Evolutionary conservation across 495 filamentous ascomycete genomes (phyloP).

Genomic region (Neurospora sp.): DNA sequence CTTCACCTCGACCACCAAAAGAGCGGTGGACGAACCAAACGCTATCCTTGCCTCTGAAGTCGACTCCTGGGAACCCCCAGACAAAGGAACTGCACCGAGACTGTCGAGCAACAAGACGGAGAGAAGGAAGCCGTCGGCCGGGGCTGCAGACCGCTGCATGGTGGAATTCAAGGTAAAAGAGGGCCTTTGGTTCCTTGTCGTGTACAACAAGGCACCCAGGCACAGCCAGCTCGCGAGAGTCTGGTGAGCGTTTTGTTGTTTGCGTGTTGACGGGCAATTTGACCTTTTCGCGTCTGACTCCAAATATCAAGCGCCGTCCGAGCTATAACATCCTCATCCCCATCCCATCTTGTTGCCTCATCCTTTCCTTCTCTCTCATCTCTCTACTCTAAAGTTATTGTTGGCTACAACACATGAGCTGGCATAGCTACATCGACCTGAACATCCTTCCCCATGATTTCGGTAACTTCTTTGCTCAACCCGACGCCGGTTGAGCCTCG

Average conservation of each 20-base stretch:
- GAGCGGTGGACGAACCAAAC: conserved; percentile 38
- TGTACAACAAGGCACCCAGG: conserved; percentile 1
- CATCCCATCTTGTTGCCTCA: conserved; percentile 2
- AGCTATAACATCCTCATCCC: conserved; percentile 18
- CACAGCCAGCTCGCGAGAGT: conserved; percentile 11
- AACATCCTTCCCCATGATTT: conserved; percentile 33
- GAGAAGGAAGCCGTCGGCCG: conserved; percentile 21
- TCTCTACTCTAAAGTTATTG: conserved; percentile 11
- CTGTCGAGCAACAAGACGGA: conserved; percentile 24
- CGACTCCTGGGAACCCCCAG: conserved; percentile 31
- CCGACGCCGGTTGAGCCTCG: conserved; percentile 31
- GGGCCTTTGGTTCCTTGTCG: conserved; percentile 30
- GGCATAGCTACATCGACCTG: background rate
- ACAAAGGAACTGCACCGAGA: conserved; percentile 39
- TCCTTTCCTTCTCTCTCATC: conserved; percentile 18
- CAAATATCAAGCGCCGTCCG: conserved; percentile 26
- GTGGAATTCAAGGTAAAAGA: conserved; percentile 27
- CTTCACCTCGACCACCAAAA: conserved; percentile 31
- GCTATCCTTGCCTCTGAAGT: conserved; percentile 25
- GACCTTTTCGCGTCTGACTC: conserved; percentile 6
- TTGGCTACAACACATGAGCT: background rate
- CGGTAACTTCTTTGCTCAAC: conserved; percentile 52
- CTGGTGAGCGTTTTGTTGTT: conserved; percentile 20
- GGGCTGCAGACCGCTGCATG: conserved; percentile 29
- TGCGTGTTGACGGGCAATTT: conserved; percentile 14